Base-by-base conservation (phyloP, 176 grass and related monocot species). In the Calamus simplicifolius region DNA sequence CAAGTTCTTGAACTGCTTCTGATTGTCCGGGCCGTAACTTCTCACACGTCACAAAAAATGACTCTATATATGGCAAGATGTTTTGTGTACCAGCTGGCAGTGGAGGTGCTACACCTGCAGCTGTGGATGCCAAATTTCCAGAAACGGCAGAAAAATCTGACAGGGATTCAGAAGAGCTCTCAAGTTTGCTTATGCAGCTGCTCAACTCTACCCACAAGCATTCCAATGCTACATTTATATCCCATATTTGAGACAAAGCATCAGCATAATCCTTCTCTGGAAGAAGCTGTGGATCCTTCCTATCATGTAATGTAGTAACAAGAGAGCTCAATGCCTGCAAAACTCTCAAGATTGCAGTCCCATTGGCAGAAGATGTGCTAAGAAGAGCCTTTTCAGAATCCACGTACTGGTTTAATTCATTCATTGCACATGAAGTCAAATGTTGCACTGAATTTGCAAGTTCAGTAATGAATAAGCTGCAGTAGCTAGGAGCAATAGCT, bases 141-240 rank as follows among this genome's bases (percentile, higher is more conserved):
- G 89, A 78, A 62, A 74, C n/a, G 48, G 85, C 70, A 69, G 71
- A 66, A 55, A 80, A 49, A 31, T 85, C 77, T 55, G 79, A 70
- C 19, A 69, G 59, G 56, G 86, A 80, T 54, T 91, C 87, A 61
- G 87, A 87, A 62, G 94, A 89, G 56, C 68, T 77, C 65, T 98
- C 94, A 27, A 98, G 93, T 84, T 93, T 98, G 81, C 84, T 92
- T 73, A 98, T 98, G 73, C 84, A 93, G 70, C 81, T 93, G 72
- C 94, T 98, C 67, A 98, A 67, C 51, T 98, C 84, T 27, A 92
- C 73, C 94, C 94, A 98, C 57, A 98, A 60, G 50, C 69, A 73
- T 80, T 93, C 88, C 61, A 98, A 53, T 70, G 94, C 72, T 26
- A 61, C 63, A 63, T 98, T 98, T 71, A 93, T 98, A 62, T 92